phyloP scores from a whole-genome alignment of 768 basidiomycete species.

The Phylloporus arenicola region DNA sequence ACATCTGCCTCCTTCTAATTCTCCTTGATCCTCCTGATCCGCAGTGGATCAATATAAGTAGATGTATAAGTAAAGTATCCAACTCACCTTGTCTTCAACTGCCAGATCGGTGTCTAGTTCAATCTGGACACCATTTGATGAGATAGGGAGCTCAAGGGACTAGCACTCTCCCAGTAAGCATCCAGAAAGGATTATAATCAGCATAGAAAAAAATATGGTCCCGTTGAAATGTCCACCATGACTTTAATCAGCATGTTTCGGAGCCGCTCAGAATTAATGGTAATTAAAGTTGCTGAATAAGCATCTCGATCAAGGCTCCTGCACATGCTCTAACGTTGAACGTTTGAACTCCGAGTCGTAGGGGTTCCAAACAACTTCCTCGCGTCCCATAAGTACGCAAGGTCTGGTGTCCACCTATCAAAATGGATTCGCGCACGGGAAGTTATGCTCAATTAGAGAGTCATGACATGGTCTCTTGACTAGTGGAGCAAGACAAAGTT shows the following conservation, averaged over 20 bases:
- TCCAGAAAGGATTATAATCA: conserved; percentile 43
- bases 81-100: conserved; percentile 77
- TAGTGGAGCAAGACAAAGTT: no score
- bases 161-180: conserved; percentile 96
- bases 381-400: no score
- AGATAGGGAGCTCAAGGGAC: conserved; percentile 9
- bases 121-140: conserved; percentile 47
- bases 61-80: neutral
- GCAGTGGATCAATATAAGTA: conserved; percentile 3
- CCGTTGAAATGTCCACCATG: conserved; percentile 10
- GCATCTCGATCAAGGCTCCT: neutral
- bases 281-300: conserved; percentile 3
- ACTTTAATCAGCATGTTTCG: conserved; percentile 25
- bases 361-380: no score
- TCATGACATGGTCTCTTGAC: no score
- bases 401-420: no score
- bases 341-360: no score
- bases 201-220: neutral
- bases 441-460: neutral
- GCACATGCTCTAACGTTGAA: no score
- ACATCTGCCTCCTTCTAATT: conserved; percentile 96
- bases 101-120: conserved; percentile 94
- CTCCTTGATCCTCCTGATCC: conserved; percentile 95
- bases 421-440: neutral
- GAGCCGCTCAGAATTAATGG: no score